phyloP scores from a whole-genome alignment of 768 basidiomycete species.

The Kockovaella imperatae region DNA sequence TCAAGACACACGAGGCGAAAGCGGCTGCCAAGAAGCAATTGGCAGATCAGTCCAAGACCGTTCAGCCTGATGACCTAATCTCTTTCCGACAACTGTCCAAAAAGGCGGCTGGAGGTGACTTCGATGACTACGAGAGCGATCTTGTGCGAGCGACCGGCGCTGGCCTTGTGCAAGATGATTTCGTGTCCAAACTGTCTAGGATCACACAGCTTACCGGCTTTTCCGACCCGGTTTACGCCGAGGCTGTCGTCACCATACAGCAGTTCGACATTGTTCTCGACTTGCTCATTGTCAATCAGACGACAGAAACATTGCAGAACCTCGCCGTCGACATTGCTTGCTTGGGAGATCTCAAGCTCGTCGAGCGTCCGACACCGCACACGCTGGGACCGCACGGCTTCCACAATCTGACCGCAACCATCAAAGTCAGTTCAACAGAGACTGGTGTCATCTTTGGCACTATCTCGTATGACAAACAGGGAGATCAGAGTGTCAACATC shows the following conservation, averaged over 20 bases:
- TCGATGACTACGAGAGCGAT: conserved; percentile 53
- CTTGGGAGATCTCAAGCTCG: conserved; percentile 89
- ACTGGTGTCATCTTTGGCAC: conserved; percentile 98
- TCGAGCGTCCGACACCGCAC: conserved; percentile 87
- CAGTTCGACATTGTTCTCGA: conserved; percentile 95
- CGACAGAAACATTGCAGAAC: conserved; percentile 85
- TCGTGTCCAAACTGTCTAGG: conserved; percentile 84
- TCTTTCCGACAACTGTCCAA: conserved; percentile 92
- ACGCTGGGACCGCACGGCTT: conserved; percentile 93
- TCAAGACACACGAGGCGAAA: conserved; percentile 88
- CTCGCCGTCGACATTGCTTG: conserved; percentile 96
- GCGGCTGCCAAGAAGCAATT: conserved; percentile 82
- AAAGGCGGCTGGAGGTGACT: conserved; percentile 70
- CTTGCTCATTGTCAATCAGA: conserved; percentile 94
- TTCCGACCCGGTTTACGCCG: conserved; percentile 96
- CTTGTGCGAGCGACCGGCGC: conserved; percentile 81
- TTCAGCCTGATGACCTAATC: conserved; percentile 89
- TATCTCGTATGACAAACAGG: conserved; percentile 89
- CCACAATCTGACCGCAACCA: conserved; percentile 97
- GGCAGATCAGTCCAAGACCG: conserved; percentile 59
- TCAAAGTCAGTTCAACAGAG: conserved; percentile 95
- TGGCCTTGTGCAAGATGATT: conserved; percentile 76
- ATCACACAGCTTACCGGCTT: conserved; percentile 95
- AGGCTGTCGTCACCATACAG: conserved; percentile 94
- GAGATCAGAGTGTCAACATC: conserved; percentile 62